Evolutionary conservation across 1,284 basidiomycete genomes (phyloP), one percentile per base, ranked within the genome.

Genomic region (Sutorius eximius): DNA sequence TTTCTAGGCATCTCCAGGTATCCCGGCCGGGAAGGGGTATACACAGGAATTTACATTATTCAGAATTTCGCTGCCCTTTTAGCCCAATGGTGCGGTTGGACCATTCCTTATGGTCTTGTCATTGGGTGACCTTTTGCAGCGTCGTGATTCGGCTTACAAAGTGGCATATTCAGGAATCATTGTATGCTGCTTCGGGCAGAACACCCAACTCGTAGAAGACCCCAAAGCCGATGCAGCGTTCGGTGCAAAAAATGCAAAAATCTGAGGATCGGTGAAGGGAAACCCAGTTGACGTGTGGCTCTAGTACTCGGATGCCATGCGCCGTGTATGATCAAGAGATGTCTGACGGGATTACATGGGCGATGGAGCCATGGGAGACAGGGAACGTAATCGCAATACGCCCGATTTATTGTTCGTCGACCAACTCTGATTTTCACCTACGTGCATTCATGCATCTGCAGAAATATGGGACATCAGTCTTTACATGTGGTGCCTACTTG

Each of bases 161-260:
- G 22, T 20, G 18, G n/a, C 18, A 22, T 20, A 13, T 3, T 4
- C 29, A 18, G 15, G 24, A 18, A 36, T 9, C 36, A 6, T 27
- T 15, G 22, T 12, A 22, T 9, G 12, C 4, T 41, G 22, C 22
- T 12, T 13, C 10, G 22, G 22, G n/a, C 20, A 5, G 22, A n/a
- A 36, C 10, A 20, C 22, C 32, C 20, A 43, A 18, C 18, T 5
- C 3, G 5, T 18, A 7, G 24, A 70, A 48, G 63, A 64, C 11
- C 56, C 73, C 20, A 70, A 72, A 2, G 65, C 67, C 2, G 71
- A 75, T 46, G 60, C 67, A 9, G 69, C 66, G 1, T 73, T 73
- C 65, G 70, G 73, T 59, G 66, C 22, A 12, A n/a, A 22, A 18
- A n/a, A 15, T 29, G n/a, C 29, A 32, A 8, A 20, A 7, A 13